Evolutionary conservation across 179 eudicot genomes (phyloP), one percentile per base, ranked within the genome.

Genomic region (Heliamphora pulchella): DNA sequence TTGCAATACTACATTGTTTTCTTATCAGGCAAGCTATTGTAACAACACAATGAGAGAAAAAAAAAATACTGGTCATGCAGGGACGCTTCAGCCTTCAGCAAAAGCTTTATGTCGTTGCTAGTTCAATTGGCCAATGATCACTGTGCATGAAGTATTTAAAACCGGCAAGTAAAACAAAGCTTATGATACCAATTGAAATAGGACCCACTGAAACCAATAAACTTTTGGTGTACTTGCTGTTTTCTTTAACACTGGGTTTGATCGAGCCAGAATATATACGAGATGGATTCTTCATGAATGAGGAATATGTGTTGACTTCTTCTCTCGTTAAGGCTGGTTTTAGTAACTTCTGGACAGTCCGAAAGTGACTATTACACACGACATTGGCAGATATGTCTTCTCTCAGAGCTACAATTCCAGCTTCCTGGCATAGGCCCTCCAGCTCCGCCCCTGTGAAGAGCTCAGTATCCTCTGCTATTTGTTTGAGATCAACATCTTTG

Each of bases 371-470:
- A 80, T 88, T 81, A 74, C 84, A 83, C 18, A 94, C 96, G 50
- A 81, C 71, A 51, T 88, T 84, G 69, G 98, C 97, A 31, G 90
- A 87, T 80, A 90, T 92, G 87, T 94, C 91, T 81, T 96, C 99
- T 74, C 98, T 86, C n/a, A 94, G 85, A 75, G 99, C 96, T n/a
- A 91, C 92, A 18, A 91, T 90, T 74, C 93, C 98, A 63, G 97
- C 98, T 90, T 94, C 97, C 77, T 86, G 85, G 81, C 99, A 96
- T 47, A 96, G 87, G 15, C 94, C 96, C 81, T 91, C 94, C 67
- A 96, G 86, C 83, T 96, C 99, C 0, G 99, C 99, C 65, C 99
- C 99, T 0, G 98, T 94, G 87, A 92, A 94, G 58, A 87, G 89
- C 74, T 96, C 96, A 1, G 99, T 94, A 61, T 88, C 93, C 74